Evolutionary conservation across 2,329 filamentous ascomycete genomes (phyloP).

Genomic region (Neophaeococcomyces mojaviensis): DNA sequence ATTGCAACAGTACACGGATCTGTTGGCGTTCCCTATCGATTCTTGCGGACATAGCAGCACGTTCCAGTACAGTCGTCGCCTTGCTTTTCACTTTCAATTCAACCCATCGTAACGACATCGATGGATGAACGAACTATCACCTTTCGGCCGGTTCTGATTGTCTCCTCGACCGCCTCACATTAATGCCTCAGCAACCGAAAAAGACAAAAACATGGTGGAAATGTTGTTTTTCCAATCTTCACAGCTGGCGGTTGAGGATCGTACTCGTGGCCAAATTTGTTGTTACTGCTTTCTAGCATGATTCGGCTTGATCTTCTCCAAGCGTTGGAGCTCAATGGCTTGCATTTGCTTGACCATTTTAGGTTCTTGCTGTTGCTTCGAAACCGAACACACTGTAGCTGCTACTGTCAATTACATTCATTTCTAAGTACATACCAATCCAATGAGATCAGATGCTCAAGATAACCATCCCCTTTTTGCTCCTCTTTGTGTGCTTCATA

Average conservation of each 20-base stretch:
- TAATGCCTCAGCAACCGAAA: no score
- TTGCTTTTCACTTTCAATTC: neutral
- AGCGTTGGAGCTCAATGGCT: no score
- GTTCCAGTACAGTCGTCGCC: conserved; percentile 3
- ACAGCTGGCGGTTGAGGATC: conserved; percentile 3
- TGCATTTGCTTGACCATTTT: no score
- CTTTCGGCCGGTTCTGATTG: conserved; percentile 9
- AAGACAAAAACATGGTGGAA: neutral
- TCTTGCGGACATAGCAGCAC: conserved; percentile 3
- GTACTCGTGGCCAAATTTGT: conserved; percentile 9
- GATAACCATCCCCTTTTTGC: no score
- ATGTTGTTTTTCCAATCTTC: neutral
- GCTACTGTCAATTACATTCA: conserved; percentile 7
- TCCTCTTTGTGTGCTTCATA: no score
- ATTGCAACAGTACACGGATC: conserved; percentile 3
- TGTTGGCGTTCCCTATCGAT: conserved; percentile 1
- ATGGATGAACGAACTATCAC: neutral
- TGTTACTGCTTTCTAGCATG: neutral
- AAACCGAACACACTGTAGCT: neutral
- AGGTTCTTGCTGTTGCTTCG: no score
- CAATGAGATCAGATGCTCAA: no score
- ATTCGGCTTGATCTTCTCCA: no score
- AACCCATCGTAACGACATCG: neutral
- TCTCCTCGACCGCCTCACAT: conserved; percentile 6
- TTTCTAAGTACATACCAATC: neutral